A percentile compares a stretch with the other conserved stretches of the same genome.
These are phyloP conservation scores for Melocanna baccifera DNA, from an alignment of 176 grass and related monocot genomes.

Conservation along the genomic window DNA sequence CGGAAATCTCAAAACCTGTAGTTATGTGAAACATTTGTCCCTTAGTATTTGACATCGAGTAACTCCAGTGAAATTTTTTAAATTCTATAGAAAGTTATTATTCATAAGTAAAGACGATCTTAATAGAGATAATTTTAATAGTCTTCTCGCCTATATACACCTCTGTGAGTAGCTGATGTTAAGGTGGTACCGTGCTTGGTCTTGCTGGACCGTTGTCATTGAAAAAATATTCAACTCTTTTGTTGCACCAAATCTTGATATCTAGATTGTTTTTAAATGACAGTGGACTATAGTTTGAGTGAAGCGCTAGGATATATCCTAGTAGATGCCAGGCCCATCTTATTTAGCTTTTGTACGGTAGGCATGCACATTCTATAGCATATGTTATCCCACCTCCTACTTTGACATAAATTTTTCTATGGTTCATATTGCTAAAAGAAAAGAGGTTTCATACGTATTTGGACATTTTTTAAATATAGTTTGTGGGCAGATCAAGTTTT, in stretches of 20 bases:
- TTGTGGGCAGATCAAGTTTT: not conserved
- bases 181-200: not conserved
- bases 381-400: slow-evolving; percentile 23
- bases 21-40: no score
- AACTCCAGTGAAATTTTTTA: no score
- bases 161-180: not conserved
- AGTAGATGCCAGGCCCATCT: slow-evolving; percentile 30
- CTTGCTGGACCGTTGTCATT: no score
- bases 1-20: no score
- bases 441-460: not conserved
- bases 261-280: slow-evolving; percentile 8
- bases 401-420: not conserved
- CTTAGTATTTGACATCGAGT: no score
- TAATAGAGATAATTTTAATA: no score
- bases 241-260: slow-evolving; percentile 20
- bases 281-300: not conserved
- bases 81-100: no score
- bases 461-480: not conserved
- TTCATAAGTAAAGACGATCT: no score
- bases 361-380: slow-evolving; percentile 14
- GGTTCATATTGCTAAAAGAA: not conserved
- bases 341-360: slow-evolving; percentile 23
- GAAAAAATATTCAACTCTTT: not conserved
- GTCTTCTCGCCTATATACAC: no score
- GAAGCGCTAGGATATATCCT: slow-evolving; percentile 11